Evolutionary conservation across 148 eudicot genomes (phyloP), one percentile per base, ranked within the genome.

Genomic region (Rhododendron ovatum): DNA sequence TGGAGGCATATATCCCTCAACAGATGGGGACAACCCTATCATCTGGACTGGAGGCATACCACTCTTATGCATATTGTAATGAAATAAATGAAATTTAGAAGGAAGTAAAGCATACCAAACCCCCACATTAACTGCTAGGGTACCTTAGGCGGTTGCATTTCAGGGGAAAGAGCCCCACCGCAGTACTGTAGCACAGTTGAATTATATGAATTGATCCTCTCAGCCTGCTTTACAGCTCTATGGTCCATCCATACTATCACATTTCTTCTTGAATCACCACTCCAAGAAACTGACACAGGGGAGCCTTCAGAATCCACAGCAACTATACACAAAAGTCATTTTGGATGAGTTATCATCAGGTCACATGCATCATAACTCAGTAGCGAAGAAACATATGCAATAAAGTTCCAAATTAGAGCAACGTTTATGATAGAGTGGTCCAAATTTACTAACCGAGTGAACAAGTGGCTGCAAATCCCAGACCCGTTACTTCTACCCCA

Each of bases 171-270:
- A 78, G 98, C 90, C 84, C 98, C 98, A 84, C 98, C 99, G 90
- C 98, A 97, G 85, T 95, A 97, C 77, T 95, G 98, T 91, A 97
- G 85, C 11, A 97, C 99, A 26, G 99, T 95, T 78, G 99, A 94
- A 73, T 92, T 91, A 65, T 90, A 95, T 59, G 96, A 91, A 88
- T 97, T 97, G 63, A 97, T 97, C 90, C 91, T 95, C 90, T 94
- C 99, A 84, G 99, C 98, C 94, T 97, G 99, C 67, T 95, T 93
- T 82, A 97, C 98, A 87, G 99, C 99, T 93, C 99, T 93, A 87
- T 97, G 99, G 89, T 97, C 99, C 99, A 97, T 97, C 99, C 99
- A 97, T 67, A 97, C 98, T 63, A 97, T 97, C 74, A 97, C 90
- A 86, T 97, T 97, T 92, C 99, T 93, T 90, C 99, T 93, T 26